These are phyloP conservation scores for Pleurotus citrinopileatus DNA, from an alignment of 768 basidiomycete species.

Conservation along the genomic window DNA sequence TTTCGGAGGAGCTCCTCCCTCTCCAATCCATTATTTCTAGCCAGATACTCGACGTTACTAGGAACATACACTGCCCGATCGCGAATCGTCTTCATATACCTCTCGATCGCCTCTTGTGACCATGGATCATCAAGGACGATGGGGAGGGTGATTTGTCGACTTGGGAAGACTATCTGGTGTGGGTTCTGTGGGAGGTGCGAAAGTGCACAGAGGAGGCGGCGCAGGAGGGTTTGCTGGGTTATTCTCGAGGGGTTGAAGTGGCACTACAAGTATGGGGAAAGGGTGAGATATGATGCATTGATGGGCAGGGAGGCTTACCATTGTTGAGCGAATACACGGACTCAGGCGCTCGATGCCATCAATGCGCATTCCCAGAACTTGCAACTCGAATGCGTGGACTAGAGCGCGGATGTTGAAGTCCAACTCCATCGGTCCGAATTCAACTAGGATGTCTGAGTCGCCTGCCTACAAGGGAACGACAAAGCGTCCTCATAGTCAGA, in stretches of 20 bases:
- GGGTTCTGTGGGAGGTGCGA: conserved; percentile 36
- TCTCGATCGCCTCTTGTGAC: conserved; percentile 49
- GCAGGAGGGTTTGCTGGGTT: conserved; percentile 42
- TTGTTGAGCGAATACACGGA: conserved; percentile 56
- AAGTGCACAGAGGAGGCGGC: conserved; percentile 32
- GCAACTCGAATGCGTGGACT: conserved; percentile 52
- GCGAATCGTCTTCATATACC: conserved; percentile 55
- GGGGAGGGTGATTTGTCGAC: conserved; percentile 56
- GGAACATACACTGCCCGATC: conserved; percentile 64
- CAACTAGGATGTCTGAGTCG: conserved; percentile 60
- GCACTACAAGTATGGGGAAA: conserved; percentile 29
- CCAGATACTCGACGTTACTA: conserved; percentile 66
- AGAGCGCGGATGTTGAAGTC: conserved; percentile 53
- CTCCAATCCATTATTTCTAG: conserved; percentile 57
- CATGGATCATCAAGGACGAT: conserved; percentile 61
- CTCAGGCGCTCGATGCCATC: conserved; percentile 39
- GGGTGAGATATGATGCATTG: not conserved
- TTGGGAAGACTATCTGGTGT: conserved; percentile 41
- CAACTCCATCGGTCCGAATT: conserved; percentile 55
- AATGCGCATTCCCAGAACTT: conserved; percentile 27
- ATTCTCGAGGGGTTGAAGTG: conserved; percentile 44
- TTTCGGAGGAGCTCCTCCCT: conserved; percentile 41
- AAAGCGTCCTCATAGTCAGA: not conserved
- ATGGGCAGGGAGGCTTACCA: too few species aligned
- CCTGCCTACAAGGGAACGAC: conserved; percentile 50